Conservation (phyloP, 2,329 filamentous ascomycete genomes). For the Claviceps quebecensis region DNA sequence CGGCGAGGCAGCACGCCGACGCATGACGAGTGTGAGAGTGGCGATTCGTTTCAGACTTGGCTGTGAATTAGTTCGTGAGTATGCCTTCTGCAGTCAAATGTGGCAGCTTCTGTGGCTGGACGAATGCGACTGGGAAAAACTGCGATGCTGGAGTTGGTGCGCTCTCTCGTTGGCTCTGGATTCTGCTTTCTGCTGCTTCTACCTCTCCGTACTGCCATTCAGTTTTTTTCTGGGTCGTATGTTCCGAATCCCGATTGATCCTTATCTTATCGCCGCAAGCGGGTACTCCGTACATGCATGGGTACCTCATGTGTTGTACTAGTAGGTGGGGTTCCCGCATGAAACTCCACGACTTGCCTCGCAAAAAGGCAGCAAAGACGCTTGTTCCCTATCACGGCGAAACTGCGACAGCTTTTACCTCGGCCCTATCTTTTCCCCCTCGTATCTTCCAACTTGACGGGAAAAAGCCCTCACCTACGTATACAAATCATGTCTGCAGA, state of each 20-base stretch:
- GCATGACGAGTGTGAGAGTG: conserved; percentile 36
- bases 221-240: conserved; percentile 12
- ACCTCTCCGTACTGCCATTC: conserved; percentile 2
- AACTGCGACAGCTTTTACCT: neutral
- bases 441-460: too few relatives aligned
- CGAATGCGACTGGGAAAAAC: too few relatives aligned
- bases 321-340: too few relatives aligned
- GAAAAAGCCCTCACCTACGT: too few relatives aligned
- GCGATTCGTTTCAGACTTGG: neutral
- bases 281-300: conserved; percentile 8
- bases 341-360: neutral
- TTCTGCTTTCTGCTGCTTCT: neutral
- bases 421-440: neutral
- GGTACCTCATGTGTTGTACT: too few relatives aligned
- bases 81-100: too few relatives aligned
- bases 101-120: too few relatives aligned
- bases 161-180: too few relatives aligned
- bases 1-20: conserved; percentile 61
- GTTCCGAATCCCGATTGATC: neutral
- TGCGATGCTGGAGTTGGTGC: too few relatives aligned
- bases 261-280: conserved; percentile 26
- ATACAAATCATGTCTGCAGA: conserved; percentile 21
- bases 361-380: neutral
- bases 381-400: neutral
- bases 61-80: too few relatives aligned